Base-by-base conservation (phyloP, 1,284 basidiomycete species). In the Boletus sp. region DNA sequence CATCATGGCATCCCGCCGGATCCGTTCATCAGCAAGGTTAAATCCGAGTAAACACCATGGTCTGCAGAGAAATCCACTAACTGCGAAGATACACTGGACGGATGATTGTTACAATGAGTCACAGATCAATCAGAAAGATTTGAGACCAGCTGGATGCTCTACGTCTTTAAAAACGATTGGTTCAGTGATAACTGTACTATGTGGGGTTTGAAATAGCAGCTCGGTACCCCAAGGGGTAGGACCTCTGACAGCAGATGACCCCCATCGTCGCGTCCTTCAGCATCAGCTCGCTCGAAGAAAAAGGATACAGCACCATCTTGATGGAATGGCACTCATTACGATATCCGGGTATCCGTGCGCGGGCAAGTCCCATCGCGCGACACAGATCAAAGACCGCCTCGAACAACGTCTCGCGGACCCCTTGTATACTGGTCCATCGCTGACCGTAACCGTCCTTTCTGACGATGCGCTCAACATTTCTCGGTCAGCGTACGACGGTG, bases 271-370 rank as follows among this genome's bases (percentile, higher is more conserved):
- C 27, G 8, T 29, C 27, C 27, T 22, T 43, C 41, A 7, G 22
- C 41, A 9, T 15, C 22, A 22, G 7, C 6, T 12, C n/a, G 20
- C 22, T 43, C 8, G 22, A 24, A 41, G 37, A 6, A 43, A 13
- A 15, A 42, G 41, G 41, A 22, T 43, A 24, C 13, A 31, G n/a
- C 11, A 12, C 27, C 52, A 18, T 55, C 41, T 20, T 58, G 53
- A 33, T 27, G 18, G 8, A 44, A 98, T 98, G 96, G 94, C 96
- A n/a, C 82, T 98, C 53, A 79, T 99, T 64, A 96, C 94, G 4
- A 80, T 98, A 43, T 85, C 91, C n/a, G 96, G 96, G 12, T 94
- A 85, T 73, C 96, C 96, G 0, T 88, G 82, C 66, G 89, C 90
- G 44, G 96, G 96, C 55, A 98, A 98, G 73, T 84, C 90, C 1